Evolutionary conservation across 148 eudicot genomes (phyloP).

Genomic region (Camellia japonica): DNA sequence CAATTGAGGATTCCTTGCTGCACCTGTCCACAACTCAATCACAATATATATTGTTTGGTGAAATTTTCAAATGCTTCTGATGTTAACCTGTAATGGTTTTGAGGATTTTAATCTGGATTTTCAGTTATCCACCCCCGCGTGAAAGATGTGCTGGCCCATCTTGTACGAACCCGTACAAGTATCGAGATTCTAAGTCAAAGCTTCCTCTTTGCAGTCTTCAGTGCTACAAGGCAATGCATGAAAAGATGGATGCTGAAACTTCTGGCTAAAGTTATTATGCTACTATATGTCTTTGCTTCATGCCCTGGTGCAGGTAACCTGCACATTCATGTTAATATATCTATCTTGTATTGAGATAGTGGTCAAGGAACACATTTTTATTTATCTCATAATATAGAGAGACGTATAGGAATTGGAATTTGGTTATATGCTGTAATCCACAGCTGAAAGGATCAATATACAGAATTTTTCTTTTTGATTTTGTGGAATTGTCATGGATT

Average conservation of each 20-base stretch:
- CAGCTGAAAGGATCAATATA: not conserved
- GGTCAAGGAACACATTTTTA: not conserved
- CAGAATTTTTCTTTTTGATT: not conserved
- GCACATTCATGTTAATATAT: not conserved
- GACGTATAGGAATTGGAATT: not conserved
- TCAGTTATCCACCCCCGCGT: slow-evolving; percentile 86
- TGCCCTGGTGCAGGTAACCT: not conserved
- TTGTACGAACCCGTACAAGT: slow-evolving; percentile 75
- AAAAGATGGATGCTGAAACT: slow-evolving; percentile 32
- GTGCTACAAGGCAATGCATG: slow-evolving; percentile 85
- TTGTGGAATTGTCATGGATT: not conserved
- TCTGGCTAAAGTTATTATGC: slow-evolving; percentile 28
- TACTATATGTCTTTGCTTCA: not conserved
- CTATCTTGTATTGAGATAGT: not conserved
- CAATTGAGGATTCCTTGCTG: no score
- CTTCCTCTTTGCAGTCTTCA: slow-evolving; percentile 86
- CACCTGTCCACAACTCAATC: no score
- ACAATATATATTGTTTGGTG: not conserved
- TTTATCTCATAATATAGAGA: not conserved
- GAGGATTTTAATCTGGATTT: slow-evolving; percentile 8
- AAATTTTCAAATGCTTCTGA: not conserved
- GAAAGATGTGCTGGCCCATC: slow-evolving; percentile 81
- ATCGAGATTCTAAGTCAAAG: slow-evolving; percentile 84
- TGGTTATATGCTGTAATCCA: not conserved
- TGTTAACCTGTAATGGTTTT: slow-evolving; percentile 1